Evolutionary conservation across 768 basidiomycete genomes (phyloP), one percentile per base, ranked within the genome.

Genomic region (Punctularia strigosozonata): DNA sequence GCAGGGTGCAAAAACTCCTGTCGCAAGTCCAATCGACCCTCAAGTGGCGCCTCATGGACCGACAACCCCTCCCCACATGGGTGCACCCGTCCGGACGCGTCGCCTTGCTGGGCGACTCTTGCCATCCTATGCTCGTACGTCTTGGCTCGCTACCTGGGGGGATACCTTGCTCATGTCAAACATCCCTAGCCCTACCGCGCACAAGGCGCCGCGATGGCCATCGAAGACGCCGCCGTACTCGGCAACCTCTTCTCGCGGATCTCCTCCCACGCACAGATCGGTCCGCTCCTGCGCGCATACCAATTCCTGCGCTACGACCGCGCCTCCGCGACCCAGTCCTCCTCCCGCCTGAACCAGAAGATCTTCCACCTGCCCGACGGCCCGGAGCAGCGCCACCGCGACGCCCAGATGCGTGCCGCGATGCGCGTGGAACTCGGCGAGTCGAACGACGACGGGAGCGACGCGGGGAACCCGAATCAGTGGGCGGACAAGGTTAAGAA

Each of bases 291-390:
- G 8, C 56, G 54, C 7, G 75, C 70, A 0, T 80, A 78, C 46
- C 55, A 77, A 41, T 46, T 49, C 3, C 61, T 80, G 14, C 71
- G 77, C 2, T 62, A 67, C 24, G 46, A 55, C 4, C 73, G 77
- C 20, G 63, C 73, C 3, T 59, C 67, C 0, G 58, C 50, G 12
- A 73, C 71, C 1, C 77, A 80, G 45, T 49, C 50, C 1, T 61
- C 66, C 14, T 66, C 72, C 4, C 61, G 69, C 1, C 45, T 67
- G 22, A 77, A 77, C 48, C 69, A 73, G 43, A 43, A 59, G 26
- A 65, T 68, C 31, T 77, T 77, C 53, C 76, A 79, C 48, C 52
- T 75, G 0, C 57, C 59, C 0, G 77, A 78, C 39, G 75, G 75
- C 0, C 63, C 65, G 1, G 66, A 62, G 24, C 77, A 78, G 43